Base-by-base conservation (phyloP, 1,139 yeast genomes). In the Taphrina deformans region DNA sequence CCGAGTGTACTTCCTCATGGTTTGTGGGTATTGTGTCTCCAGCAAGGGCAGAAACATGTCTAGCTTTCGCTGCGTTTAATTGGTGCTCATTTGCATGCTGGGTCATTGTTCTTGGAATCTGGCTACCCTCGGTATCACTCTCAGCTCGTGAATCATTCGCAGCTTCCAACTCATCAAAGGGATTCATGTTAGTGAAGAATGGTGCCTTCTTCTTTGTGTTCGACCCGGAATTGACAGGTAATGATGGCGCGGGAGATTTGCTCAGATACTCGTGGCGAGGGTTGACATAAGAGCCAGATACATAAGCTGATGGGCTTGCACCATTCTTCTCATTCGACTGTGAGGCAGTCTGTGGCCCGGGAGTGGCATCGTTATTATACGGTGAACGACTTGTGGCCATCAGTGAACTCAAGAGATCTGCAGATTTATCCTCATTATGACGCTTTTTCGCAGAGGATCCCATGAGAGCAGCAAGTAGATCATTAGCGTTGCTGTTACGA, bases 211-310 rank as follows among this genome's bases (percentile, higher is more conserved):
- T 48, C 35, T 26, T 48, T 5, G 33, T 9, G 26, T 10, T 24
- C 16, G 35, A 7, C 10, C 16, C 48, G 27, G 48, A n/a, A 44
- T 10, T 21, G 14, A 1, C 7, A 21, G n/a, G 27, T 44, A 21
- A 23, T 21, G 27, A 21, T 21, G 48, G 53, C 24, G 33, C 21
- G 10, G 53, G 27, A 9, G 35, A 24, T 51, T 29, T 51, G 29
- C 41, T 33, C 2, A 53, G 48, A 24, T 53, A 53, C 18, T 53
- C 58, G 35, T 53, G 58, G 14, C 58, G 58, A n/a, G 58, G 58
- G 24, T 53, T 53, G 27, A 53, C 35, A 26, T 53, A 53, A 7
- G 48, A 35, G 12, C 27, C 27, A 16, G 58, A 21, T 7, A 14
- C 35, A 23, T 48, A 26, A 4, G 53, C 9, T 27, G 33, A 6